These are phyloP conservation scores for Podaxis carcinomalis DNA, from an alignment of 768 basidiomycete species.

Conservation along the genomic window DNA sequence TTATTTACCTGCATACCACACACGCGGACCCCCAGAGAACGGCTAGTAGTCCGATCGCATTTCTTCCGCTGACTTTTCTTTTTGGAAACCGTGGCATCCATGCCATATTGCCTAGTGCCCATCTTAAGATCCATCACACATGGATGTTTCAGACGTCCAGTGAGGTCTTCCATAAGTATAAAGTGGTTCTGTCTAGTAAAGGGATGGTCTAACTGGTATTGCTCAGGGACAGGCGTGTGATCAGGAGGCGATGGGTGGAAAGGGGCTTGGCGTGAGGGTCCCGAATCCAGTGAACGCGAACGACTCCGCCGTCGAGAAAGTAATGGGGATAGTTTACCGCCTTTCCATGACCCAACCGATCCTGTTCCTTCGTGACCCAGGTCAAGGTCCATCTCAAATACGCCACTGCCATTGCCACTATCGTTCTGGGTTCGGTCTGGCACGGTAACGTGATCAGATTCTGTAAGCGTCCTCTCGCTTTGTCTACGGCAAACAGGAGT, in stretches of 20 bases:
- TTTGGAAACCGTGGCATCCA: constrained; percentile 87
- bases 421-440: constrained; percentile 7
- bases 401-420: constrained; percentile 25
- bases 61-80: constrained; percentile 99
- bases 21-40: constrained; percentile 84
- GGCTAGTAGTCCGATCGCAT: constrained; percentile 93
- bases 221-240: constrained; percentile 30
- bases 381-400: constrained; percentile 44
- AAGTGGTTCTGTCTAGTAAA: constrained; percentile 93
- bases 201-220: constrained; percentile 31
- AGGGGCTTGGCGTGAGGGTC: constrained; percentile 21
- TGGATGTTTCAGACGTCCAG: constrained; percentile 83
- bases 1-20: constrained; percentile 96
- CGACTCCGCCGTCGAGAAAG: constrained; percentile 41
- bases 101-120: constrained; percentile 99
- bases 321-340: constrained; percentile 25
- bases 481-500: constrained; percentile 56
- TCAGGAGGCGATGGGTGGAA: constrained; percentile 23
- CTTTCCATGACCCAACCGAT: constrained; percentile 19
- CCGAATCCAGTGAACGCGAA: constrained; percentile 36
- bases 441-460: constrained; percentile 24
- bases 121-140: constrained; percentile 99
- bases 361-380: constrained; percentile 13
- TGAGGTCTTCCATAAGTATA: constrained; percentile 98
- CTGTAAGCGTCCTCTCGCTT: constrained; percentile 53